Conservation (phyloP, 179 eudicot genomes). For the Monotropa hypopitys region DNA sequence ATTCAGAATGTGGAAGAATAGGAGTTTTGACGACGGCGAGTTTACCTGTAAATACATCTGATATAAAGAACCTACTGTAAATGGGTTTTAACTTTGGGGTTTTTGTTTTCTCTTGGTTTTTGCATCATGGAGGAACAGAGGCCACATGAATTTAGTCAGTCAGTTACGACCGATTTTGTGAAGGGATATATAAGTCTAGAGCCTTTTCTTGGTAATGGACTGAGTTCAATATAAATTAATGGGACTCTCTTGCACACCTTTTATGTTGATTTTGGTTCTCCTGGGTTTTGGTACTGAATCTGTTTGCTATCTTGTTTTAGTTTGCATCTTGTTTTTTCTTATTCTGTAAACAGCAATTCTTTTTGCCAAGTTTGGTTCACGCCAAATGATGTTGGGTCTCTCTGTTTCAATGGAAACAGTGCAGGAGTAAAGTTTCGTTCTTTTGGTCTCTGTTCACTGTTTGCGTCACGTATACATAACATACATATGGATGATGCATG, state of each 20-base stretch:
- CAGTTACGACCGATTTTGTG: conserved; percentile 45
- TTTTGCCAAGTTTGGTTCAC: too few species aligned
- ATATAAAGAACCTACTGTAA: conserved; percentile 26
- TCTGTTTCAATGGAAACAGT: too few species aligned
- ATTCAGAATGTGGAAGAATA: conserved; percentile 83
- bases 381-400: too few species aligned
- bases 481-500: too few species aligned
- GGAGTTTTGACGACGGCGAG: conserved; percentile 9
- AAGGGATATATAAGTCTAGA: conserved; percentile 10
- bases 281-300: neutral
- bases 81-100: conserved; percentile 17
- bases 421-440: too few species aligned
- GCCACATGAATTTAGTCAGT: conserved; percentile 26
- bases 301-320: too few species aligned
- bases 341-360: too few species aligned
- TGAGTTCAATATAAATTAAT: neutral
- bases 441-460: too few species aligned
- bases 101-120: conserved; percentile 7
- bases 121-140: conserved; percentile 20
- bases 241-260: neutral
- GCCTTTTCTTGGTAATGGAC: conserved; percentile 15
- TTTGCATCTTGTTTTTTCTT: too few species aligned
- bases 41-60: conserved; percentile 36
- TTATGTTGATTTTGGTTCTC: neutral
- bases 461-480: too few species aligned